Evolutionary conservation across 2,329 filamentous ascomycete genomes (phyloP).

Genomic region (Penicillium expansum): DNA sequence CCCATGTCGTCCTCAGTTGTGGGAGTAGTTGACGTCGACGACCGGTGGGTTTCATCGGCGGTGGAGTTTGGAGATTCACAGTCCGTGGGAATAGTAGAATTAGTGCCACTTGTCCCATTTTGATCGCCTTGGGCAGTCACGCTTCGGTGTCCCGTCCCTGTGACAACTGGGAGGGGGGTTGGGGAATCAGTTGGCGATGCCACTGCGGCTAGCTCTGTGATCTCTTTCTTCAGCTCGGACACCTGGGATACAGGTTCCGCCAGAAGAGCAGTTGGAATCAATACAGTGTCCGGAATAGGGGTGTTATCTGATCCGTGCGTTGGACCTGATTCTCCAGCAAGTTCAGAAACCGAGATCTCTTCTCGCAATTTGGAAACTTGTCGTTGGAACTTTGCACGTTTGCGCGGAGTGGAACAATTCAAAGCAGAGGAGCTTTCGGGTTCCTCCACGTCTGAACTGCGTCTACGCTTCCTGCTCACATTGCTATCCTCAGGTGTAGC

Average conservation of each 20-base stretch:
- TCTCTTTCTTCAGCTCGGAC: slow-evolving; percentile 18
- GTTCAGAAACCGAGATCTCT: slow-evolving; percentile 36
- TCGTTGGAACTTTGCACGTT: slow-evolving; percentile 34
- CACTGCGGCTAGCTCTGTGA: slow-evolving; percentile 8
- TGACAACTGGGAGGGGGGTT: slow-evolving; percentile 2
- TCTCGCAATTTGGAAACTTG: slow-evolving; percentile 38
- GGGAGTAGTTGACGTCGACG: slow-evolving; percentile 36
- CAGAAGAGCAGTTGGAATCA: slow-evolving; percentile 2
- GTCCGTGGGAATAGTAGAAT: slow-evolving; percentile 18
- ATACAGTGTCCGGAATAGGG: slow-evolving; percentile 8
- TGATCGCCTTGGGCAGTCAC: slow-evolving; percentile 4
- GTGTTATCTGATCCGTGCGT: slow-evolving; percentile 12
- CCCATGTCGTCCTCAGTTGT: slow-evolving; percentile 36
- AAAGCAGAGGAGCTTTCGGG: slow-evolving; percentile 24
- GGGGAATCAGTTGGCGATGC: slow-evolving; percentile 9
- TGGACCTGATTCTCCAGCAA: slow-evolving; percentile 22
- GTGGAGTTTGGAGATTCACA: slow-evolving; percentile 29
- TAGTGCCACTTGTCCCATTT: slow-evolving; percentile 7
- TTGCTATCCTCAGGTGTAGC: slow-evolving; percentile 15
- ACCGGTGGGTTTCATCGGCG: slow-evolving; percentile 33
- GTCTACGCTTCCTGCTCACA: slow-evolving; percentile 31
- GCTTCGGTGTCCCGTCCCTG: neutral
- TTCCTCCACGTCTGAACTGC: slow-evolving; percentile 30
- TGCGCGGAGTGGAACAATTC: slow-evolving; percentile 30
- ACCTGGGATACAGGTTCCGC: slow-evolving; percentile 2